These are phyloP conservation scores for Cutaneotrichosporon sp. DNA, from an alignment of 1,284 basidiomycete genomes.

Conservation along the genomic window DNA sequence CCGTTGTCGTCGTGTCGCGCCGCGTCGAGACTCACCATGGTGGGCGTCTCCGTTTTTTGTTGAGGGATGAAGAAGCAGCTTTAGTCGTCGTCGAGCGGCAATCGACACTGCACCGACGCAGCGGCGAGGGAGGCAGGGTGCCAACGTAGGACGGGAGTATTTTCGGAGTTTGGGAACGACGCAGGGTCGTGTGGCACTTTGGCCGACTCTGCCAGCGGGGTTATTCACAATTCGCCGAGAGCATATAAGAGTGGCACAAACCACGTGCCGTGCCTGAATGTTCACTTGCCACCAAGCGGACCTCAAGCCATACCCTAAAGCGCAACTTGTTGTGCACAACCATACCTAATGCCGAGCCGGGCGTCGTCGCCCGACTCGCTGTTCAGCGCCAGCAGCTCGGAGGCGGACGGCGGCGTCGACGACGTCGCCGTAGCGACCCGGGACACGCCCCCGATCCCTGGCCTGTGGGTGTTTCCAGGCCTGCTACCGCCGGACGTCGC, in stretches of 20 bases:
- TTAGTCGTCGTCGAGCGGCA: background rate
- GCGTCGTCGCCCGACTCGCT: constrained; percentile 13
- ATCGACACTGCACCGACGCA: background rate
- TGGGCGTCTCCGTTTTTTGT: constrained; percentile 29
- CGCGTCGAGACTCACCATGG: constrained; percentile 33
- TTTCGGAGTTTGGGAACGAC: background rate
- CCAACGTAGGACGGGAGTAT: background rate
- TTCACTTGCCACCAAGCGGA: background rate
- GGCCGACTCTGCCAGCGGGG: background rate
- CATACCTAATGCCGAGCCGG: background rate
- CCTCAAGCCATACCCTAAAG: no score
- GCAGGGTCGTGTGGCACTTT: background rate
- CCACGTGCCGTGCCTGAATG: background rate
- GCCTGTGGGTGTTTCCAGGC: constrained; percentile 15
- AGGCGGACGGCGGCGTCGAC: background rate
- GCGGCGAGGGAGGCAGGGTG: background rate
- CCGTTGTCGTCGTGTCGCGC: background rate
- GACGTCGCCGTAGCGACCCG: background rate
- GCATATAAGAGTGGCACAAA: background rate
- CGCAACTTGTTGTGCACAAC: no score
- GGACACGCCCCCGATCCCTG: constrained; percentile 11
- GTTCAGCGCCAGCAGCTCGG: constrained; percentile 6
- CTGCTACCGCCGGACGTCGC: constrained; percentile 10
- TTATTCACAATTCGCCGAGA: no score
- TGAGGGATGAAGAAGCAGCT: background rate